A percentile compares a stretch with the other conserved stretches of the same genome.
Conservation (phyloP, 1,139 yeast species). For the Suhomyces maxii region DNA sequence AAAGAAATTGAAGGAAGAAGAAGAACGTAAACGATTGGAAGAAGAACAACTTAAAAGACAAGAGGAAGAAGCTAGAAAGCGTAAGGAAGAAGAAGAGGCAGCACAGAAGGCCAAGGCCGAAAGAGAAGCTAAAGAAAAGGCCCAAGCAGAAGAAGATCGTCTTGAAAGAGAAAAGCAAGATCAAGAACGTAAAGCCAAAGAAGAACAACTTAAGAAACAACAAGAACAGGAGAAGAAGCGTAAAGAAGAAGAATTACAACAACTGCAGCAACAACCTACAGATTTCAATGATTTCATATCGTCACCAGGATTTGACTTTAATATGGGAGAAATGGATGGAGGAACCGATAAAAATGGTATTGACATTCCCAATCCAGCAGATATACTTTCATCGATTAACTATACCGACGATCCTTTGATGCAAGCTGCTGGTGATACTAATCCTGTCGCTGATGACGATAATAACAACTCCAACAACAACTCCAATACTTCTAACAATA, state of each 20-base stretch:
- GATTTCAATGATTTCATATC: slow-evolving; percentile 23
- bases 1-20: slow-evolving; percentile 24
- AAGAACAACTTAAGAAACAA: slow-evolving; percentile 19
- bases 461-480: slow-evolving; percentile 10
- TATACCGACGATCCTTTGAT: slow-evolving; percentile 20
- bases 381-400: slow-evolving; percentile 38
- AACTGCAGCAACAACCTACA: slow-evolving; percentile 11
- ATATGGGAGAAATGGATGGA: slow-evolving; percentile 23
- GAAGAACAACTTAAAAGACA: slow-evolving; percentile 17
- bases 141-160: slow-evolving; percentile 14
- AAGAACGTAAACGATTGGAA: slow-evolving; percentile 18
- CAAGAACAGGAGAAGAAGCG: slow-evolving; percentile 21
- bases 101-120: slow-evolving; percentile 14
- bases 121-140: slow-evolving; percentile 14
- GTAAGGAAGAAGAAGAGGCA: slow-evolving; percentile 12
- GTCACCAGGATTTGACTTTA: slow-evolving; percentile 33
- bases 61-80: slow-evolving; percentile 14
- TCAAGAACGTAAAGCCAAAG: slow-evolving; percentile 18
- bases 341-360: slow-evolving; percentile 14
- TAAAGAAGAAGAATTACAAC: slow-evolving; percentile 11
- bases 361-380: slow-evolving; percentile 40
- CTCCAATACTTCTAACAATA: slow-evolving; percentile 9
- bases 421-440: slow-evolving; percentile 4
- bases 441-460: slow-evolving; percentile 6
- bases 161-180: slow-evolving; percentile 12